Evolutionary conservation across 2,329 filamentous ascomycete species (phyloP), one percentile per base, ranked within the genome.

Genomic region (Arthrobotrys entomopaga): DNA sequence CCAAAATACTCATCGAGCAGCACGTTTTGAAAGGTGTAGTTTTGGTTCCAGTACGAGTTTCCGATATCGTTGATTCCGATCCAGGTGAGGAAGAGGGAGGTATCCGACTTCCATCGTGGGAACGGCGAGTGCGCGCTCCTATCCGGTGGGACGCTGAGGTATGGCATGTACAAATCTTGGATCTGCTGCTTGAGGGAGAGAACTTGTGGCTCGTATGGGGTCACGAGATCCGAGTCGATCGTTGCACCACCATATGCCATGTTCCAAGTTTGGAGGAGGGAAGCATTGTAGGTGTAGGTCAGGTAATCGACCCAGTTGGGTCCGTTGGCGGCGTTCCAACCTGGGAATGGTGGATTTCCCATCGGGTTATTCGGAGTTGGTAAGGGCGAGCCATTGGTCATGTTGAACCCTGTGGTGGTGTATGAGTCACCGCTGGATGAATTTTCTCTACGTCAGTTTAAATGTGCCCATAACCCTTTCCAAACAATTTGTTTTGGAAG

Each of bases 41-140:
- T 52, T 50, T 76, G 67, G 16, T 65, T 77, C 78, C 80, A 83
- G 81, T 84, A 86, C 8, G 81, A 81, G 77, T 84, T 85, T 13
- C 84, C 84, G 15, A 87, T 82, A 76, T 87, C 86, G 77, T 87
- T 87, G 77, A 87, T 84, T 38, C 86, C 86, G 58, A 87, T 85
- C 81, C 83, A 87, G 58, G 86, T 82, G 3, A 83, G 82, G 72
- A 86, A 85, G 0, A 87, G 81, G 0, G 83, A 82, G 63, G 84
- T 81, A 2, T 76, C 65, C 1, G 81, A 80, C 16, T 79, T 82
- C 85, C 84, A 86, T 4, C 69, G 54, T 8, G 69, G 69, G 43
- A 73, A 73, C 0, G 82, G 80, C 2, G 81, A 80, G 48, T 80
- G 78, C 4, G 34, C 69, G 3, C 77, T 77, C 2, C 81, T 80